Evolutionary conservation across 306 rosid species (phyloP), one percentile per base, ranked within the genome.

Genomic region (Medicago arabica): DNA sequence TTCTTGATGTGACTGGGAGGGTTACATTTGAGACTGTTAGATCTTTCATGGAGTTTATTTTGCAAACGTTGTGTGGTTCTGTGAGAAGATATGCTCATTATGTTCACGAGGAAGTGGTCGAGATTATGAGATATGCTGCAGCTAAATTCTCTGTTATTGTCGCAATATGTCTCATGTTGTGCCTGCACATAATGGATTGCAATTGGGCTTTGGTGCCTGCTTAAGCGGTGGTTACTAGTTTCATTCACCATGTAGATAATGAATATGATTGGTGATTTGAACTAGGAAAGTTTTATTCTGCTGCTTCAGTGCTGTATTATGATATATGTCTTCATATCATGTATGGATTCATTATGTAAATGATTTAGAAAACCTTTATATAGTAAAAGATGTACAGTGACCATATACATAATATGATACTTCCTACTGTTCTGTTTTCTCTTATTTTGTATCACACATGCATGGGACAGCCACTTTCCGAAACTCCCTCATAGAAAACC

Each of bases 11-110:
- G 51, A 85, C 88, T 0, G 88, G 97, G 75, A 86, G 87, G 75
- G 87, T 90, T 76, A 85, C 95, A 14, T 90, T 85, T 73, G 98
- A 88, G 82, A 89, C 96, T 0, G 88, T 92, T 1, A 92, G 92
- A 62, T 89, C 96, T 4, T 83, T 87, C 57, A 46, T 92, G 81
- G 93, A 89, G 80, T 81, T 90, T 63, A 47, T 89, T 57, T 54
- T 86, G 49, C 88, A 84, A 78, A 90, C 74, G 51, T 53, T 95
- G 3, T 86, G 70, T 43, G 86, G 79, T 41, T 85, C 89, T 19
- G 65, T 82, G 77, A 84, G 19, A 77, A 80, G 69, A 67, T 59
- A 85, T 53, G 83, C 67, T 65, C 67, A 77, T 39, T n/a, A 71
- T 75, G 91, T 85, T 81, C 84, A 78, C 0, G 88, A 85, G 67